phyloP scores from a whole-genome alignment of 2,329 filamentous ascomycete genomes.

The Hypoxylon sp. region DNA sequence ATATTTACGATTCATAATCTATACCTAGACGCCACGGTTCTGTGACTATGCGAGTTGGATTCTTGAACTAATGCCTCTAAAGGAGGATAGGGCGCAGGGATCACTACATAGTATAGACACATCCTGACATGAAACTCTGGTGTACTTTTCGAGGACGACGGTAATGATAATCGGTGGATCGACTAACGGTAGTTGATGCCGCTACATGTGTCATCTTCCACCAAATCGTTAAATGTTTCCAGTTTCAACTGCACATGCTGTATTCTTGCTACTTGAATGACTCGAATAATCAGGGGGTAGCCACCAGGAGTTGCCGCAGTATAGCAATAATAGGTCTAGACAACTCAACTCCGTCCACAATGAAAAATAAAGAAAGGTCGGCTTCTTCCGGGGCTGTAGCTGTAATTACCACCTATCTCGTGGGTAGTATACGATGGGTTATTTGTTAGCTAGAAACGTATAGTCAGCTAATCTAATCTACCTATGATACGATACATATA shows the following conservation, averaged over 20 bases:
- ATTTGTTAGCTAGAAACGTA: too few relatives aligned
- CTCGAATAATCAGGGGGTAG: conserved; percentile 8
- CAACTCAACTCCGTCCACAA: not conserved
- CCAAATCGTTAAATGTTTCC: conserved; percentile 23
- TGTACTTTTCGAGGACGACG: not conserved
- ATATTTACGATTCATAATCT: conserved; percentile 23
- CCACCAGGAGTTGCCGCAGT: not conserved
- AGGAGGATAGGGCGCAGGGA: too few relatives aligned
- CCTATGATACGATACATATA: too few relatives aligned
- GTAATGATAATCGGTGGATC: not conserved
- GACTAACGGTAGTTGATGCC: conserved; percentile 12
- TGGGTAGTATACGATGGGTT: too few relatives aligned
- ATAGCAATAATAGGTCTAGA: conserved; percentile 3
- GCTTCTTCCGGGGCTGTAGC: conserved; percentile 7
- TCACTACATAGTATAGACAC: too few relatives aligned
- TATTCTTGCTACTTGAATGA: too few relatives aligned
- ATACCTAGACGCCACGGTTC: conserved; percentile 8
- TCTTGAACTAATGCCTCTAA: not conserved
- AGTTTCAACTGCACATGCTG: not conserved
- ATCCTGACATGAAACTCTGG: conserved; percentile 24
- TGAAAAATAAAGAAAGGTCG: conserved; percentile 3
- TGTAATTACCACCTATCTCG: too few relatives aligned
- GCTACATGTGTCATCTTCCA: conserved; percentile 14
- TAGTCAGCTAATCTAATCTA: too few relatives aligned
- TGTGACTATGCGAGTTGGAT: conserved; percentile 4